phyloP scores from a whole-genome alignment of 768 basidiomycete species.

The Cystobasidium ongulense region DNA sequence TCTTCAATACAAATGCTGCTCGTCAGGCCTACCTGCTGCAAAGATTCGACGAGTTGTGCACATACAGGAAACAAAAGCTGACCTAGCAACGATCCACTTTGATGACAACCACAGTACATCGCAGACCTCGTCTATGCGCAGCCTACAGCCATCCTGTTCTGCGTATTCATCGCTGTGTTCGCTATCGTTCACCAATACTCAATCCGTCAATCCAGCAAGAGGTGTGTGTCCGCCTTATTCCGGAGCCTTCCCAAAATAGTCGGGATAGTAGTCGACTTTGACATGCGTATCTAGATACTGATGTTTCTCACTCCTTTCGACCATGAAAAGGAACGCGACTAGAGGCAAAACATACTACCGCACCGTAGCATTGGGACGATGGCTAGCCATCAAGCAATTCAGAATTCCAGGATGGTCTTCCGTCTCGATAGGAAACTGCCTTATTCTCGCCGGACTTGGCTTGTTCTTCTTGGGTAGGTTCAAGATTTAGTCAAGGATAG shows the following conservation, averaged over 20 bases:
- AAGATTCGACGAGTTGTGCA: too few species aligned
- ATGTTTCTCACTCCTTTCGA: neutral
- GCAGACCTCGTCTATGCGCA: neutral
- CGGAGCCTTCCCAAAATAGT: too few species aligned
- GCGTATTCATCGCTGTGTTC: neutral
- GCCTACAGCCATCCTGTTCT: neutral
- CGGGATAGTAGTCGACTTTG: too few species aligned
- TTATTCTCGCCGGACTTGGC: neutral
- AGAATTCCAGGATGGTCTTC: constrained; percentile 7
- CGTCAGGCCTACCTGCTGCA: too few species aligned
- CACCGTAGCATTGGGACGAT: neutral
- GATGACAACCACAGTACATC: neutral
- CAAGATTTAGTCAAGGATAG: neutral
- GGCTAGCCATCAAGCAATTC: constrained; percentile 1
- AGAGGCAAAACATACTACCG: neutral
- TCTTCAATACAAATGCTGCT: too few species aligned
- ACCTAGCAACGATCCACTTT: neutral
- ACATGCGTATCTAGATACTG: too few species aligned
- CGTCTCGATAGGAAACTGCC: constrained; percentile 1
- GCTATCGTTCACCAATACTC: neutral
- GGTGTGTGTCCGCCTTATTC: too few species aligned
- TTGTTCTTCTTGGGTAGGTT: constrained; percentile 15
- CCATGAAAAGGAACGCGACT: neutral
- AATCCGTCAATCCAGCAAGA: neutral
- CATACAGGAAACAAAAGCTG: neutral